Evolutionary conservation across 2,329 filamentous ascomycete genomes (phyloP).

Genomic region (Fusarium burgessii): DNA sequence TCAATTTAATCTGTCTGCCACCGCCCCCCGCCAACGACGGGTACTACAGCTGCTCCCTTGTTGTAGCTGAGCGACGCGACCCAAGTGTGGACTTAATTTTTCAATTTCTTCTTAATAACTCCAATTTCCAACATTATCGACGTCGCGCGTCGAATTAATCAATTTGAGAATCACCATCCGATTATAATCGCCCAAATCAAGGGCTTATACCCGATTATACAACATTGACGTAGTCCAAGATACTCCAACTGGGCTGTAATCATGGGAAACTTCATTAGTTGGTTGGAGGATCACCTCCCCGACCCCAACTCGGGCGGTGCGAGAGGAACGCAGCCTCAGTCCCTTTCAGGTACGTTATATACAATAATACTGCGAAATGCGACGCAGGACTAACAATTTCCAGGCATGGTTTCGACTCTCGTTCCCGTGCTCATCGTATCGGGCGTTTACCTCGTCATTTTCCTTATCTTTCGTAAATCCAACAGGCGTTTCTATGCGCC

Average conservation of each 20-base stretch:
- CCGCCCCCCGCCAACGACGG: slow-evolving; percentile 27
- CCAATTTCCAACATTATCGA: background rate
- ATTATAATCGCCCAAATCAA: slow-evolving; percentile 4
- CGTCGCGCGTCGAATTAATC: slow-evolving; percentile 6
- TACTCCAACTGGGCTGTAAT: slow-evolving; percentile 34
- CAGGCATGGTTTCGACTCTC: slow-evolving; percentile 63
- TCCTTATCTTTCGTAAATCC: slow-evolving; percentile 62
- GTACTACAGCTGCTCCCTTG: slow-evolving; percentile 4
- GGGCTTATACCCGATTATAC: slow-evolving; percentile 12
- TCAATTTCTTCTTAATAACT: slow-evolving; percentile 23
- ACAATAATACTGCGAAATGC: background rate
- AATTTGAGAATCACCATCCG: slow-evolving; percentile 5
- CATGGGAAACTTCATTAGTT: slow-evolving; percentile 56
- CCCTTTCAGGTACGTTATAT: slow-evolving; percentile 49
- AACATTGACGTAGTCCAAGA: slow-evolving; percentile 6
- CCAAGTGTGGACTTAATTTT: slow-evolving; percentile 3
- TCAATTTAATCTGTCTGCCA: slow-evolving; percentile 42
- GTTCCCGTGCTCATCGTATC: slow-evolving; percentile 64
- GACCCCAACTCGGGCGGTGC: slow-evolving; percentile 44
- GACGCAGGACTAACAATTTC: slow-evolving; percentile 8
- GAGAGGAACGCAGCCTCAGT: slow-evolving; percentile 47
- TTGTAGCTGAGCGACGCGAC: slow-evolving; percentile 3
- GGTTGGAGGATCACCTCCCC: slow-evolving; percentile 52
- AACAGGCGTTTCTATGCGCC: slow-evolving; percentile 67
- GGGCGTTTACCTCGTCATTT: slow-evolving; percentile 62